Evolutionary conservation across 768 basidiomycete species (phyloP).

Genomic region (Sporobolomyces pararoseus): DNA sequence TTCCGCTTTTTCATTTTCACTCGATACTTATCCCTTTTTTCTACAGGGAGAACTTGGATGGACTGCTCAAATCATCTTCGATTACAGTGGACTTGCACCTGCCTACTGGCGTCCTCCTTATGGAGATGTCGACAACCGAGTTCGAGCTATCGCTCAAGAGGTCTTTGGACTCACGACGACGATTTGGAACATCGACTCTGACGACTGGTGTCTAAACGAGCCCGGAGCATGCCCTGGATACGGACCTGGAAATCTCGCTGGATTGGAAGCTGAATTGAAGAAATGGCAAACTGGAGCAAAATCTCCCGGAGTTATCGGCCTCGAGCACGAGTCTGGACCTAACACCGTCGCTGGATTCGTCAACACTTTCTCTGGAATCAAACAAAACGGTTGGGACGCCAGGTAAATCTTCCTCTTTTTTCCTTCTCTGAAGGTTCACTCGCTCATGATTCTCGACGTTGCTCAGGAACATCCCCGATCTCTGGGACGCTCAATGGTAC

Average conservation of each 20-base stretch:
- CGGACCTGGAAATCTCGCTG: conserved; percentile 3
- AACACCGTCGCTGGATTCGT: conserved; percentile 64
- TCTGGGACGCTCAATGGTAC: conserved; percentile 21
- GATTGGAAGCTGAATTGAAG: conserved; percentile 14
- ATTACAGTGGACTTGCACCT: conserved; percentile 71
- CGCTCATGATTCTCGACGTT: no score
- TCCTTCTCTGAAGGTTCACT: no score
- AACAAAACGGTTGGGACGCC: conserved; percentile 67
- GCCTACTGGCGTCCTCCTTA: conserved; percentile 82
- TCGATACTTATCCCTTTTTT: no score
- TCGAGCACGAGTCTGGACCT: conserved; percentile 76
- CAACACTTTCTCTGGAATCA: conserved; percentile 51
- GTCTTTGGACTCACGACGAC: conserved; percentile 76
- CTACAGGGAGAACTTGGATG: conserved; percentile 63
- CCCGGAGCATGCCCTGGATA: conserved; percentile 1
- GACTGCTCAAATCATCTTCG: conserved; percentile 72
- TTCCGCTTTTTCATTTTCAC: no score
- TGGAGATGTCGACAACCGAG: conserved; percentile 69
- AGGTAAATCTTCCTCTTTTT: no score
- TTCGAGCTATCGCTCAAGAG: conserved; percentile 68
- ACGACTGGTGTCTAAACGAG: conserved; percentile 30
- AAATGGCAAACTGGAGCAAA: conserved; percentile 1
- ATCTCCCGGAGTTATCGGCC: conserved; percentile 63
- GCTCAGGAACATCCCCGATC: conserved; percentile 31
- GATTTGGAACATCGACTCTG: conserved; percentile 78